These are phyloP conservation scores for Cenchrus americanus DNA, from an alignment of 176 grass and related monocot genomes.

Conservation along the genomic window DNA sequence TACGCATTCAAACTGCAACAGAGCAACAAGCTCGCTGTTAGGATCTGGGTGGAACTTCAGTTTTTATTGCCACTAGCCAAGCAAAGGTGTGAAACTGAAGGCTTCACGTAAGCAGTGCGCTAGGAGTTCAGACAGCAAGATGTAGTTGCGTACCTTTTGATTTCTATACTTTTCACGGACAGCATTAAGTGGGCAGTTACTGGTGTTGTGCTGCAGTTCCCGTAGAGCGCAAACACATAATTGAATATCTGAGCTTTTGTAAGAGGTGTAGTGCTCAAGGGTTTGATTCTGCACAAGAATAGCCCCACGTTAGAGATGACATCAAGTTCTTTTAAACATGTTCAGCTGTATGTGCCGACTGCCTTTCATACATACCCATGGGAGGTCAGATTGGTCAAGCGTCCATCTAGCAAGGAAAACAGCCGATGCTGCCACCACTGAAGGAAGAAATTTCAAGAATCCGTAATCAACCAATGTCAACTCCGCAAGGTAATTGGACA, in stretches of 20 bases:
- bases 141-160: constrained; percentile 52
- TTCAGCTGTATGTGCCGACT: neutral
- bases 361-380: constrained; percentile 57
- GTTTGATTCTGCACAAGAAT: constrained; percentile 56
- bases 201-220: constrained; percentile 69
- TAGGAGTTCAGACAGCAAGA: neutral
- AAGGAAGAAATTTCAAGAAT: constrained; percentile 75
- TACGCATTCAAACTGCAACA: constrained; percentile 51
- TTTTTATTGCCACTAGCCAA: neutral
- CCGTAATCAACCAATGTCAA: constrained; percentile 64
- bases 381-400: constrained; percentile 59
- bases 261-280: constrained; percentile 68
- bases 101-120: neutral
- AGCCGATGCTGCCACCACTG: constrained; percentile 62
- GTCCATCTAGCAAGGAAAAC: constrained; percentile 75
- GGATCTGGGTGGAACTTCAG: neutral
- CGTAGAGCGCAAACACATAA: constrained; percentile 42
- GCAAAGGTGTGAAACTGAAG: neutral
- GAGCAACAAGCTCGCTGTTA: neutral
- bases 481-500: constrained; percentile 76
- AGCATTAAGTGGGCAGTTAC: constrained; percentile 58
- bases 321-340: neutral
- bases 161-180: constrained; percentile 77
- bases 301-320: neutral
- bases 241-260: constrained; percentile 56